These are phyloP conservation scores for Salix suchowensis DNA, from an alignment of 345 rosid genomes.

Conservation along the genomic window DNA sequence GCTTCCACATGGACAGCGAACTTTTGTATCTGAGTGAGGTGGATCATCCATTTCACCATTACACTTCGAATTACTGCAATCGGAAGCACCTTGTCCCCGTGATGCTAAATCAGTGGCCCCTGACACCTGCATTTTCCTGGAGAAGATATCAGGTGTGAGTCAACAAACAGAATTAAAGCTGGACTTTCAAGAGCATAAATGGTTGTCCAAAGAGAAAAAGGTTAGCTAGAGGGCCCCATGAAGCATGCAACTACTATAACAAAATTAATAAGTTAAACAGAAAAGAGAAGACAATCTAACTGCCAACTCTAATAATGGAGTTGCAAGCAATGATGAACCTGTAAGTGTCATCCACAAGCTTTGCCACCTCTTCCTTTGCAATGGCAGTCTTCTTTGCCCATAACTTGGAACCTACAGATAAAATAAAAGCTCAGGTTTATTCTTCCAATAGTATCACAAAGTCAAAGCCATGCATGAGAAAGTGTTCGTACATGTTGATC, in stretches of 20 bases:
- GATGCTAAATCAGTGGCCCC: constrained; percentile 88
- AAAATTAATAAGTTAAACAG: not conserved
- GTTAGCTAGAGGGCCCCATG: not conserved
- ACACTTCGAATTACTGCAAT: constrained; percentile 54
- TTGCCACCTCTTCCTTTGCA: constrained; percentile 82
- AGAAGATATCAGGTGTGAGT: constrained; percentile 15
- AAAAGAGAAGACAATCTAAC: not conserved
- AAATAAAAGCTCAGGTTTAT: not conserved
- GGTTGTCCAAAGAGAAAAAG: not conserved
- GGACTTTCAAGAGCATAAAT: constrained; percentile 1
- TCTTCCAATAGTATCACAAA: not conserved
- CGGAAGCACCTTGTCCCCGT: constrained; percentile 62
- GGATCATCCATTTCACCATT: constrained; percentile 65
- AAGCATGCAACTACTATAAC: not conserved
- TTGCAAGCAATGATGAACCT: constrained; percentile 41
- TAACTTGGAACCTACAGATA: constrained; percentile 55
- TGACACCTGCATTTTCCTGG: constrained; percentile 88
- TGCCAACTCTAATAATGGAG: not conserved
- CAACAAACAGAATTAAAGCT: constrained; percentile 10
- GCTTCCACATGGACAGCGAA: constrained; percentile 92
- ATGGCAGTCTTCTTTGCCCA: constrained; percentile 66
- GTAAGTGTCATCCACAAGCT: constrained; percentile 82
- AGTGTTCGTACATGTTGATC: not conserved
- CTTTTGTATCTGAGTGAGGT: constrained; percentile 49
- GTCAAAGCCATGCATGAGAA: not conserved